A percentile compares a stretch with the other conserved stretches of the same genome.
Conservation (phyloP, 192 early-diverging fungal genomes). For the Gryganskiella cystojenkinii region DNA sequence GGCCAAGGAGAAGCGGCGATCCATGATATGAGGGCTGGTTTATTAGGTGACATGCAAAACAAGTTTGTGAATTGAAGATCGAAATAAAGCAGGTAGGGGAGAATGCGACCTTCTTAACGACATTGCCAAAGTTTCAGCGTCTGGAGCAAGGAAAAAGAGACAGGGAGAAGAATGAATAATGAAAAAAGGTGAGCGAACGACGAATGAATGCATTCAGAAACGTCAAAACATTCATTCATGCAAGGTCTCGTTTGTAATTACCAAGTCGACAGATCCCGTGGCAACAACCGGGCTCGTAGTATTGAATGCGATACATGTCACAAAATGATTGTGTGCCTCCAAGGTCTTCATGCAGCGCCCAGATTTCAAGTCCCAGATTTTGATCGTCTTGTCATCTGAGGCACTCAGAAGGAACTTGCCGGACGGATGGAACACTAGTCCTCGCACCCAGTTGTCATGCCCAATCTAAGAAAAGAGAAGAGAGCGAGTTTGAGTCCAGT, state of each 20-base stretch:
- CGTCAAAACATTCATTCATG: background rate
- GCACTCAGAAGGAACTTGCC: conserved; percentile 86
- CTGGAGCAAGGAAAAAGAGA: background rate
- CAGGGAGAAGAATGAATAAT: background rate
- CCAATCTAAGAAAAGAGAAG: conserved; percentile 65
- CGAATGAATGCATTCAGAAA: background rate
- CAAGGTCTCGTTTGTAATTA: conserved; percentile 2
- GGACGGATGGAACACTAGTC: conserved; percentile 83
- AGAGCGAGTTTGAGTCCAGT: background rate
- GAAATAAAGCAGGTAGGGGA: conserved; percentile 13
- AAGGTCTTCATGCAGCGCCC: conserved; percentile 85
- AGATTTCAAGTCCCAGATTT: conserved; percentile 88
- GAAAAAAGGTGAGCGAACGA: background rate
- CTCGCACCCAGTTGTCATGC: conserved; percentile 95
- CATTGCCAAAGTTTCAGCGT: conserved; percentile 51
- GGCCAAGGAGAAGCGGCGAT: background rate
- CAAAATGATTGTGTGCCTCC: conserved; percentile 91
- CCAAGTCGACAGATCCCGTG: conserved; percentile 86
- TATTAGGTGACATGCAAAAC: background rate
- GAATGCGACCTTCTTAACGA: conserved; percentile 15
- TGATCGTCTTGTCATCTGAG: conserved; percentile 92
- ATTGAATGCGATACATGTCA: conserved; percentile 85
- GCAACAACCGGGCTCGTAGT: conserved; percentile 76
- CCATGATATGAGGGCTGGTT: background rate
- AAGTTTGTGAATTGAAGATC: background rate